These are phyloP conservation scores for Cinnamomum micranthum DNA, from an alignment of 164 flowering plant species.

Conservation along the genomic window DNA sequence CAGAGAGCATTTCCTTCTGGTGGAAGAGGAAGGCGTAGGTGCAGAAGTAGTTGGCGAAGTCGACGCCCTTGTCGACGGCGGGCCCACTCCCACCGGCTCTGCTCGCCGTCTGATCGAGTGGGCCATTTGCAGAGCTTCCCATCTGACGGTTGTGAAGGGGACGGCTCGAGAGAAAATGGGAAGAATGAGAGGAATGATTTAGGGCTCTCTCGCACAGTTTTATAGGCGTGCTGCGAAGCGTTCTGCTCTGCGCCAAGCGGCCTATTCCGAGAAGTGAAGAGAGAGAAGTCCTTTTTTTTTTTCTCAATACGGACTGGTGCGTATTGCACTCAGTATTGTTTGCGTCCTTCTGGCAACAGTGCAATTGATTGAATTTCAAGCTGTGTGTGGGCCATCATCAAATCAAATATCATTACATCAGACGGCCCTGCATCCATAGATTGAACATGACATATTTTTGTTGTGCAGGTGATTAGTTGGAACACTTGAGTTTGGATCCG, in stretches of 20 bases:
- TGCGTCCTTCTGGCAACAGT: not conserved
- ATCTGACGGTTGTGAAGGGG: slow-evolving; percentile 11
- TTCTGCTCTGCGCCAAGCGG: too few species aligned
- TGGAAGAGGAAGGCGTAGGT: slow-evolving; percentile 90
- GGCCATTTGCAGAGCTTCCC: slow-evolving; percentile 45
- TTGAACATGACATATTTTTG: too few species aligned
- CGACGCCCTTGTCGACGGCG: slow-evolving; percentile 81
- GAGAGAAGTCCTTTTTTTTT: not conserved
- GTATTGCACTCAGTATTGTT: not conserved
- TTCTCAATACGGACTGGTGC: not conserved
- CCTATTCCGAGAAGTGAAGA: too few species aligned
- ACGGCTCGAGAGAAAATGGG: not conserved
- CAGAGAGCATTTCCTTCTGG: slow-evolving; percentile 98
- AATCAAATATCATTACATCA: too few species aligned
- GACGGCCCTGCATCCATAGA: too few species aligned
- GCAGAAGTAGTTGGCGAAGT: slow-evolving; percentile 96
- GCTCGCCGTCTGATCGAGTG: slow-evolving; percentile 20
- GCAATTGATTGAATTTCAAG: not conserved
- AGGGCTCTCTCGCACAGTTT: not conserved
- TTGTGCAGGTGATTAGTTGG: too few species aligned
- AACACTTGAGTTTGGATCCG: too few species aligned
- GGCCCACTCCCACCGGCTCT: slow-evolving; percentile 14
- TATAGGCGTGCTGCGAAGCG: not conserved
- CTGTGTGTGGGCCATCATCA: too few species aligned
- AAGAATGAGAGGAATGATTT: not conserved